Percentiles rank a stretch among this genome's conserved stretches.
phyloP scores from a whole-genome alignment of 352 stramenopile species.

The Elongisporangium anandrum region DNA sequence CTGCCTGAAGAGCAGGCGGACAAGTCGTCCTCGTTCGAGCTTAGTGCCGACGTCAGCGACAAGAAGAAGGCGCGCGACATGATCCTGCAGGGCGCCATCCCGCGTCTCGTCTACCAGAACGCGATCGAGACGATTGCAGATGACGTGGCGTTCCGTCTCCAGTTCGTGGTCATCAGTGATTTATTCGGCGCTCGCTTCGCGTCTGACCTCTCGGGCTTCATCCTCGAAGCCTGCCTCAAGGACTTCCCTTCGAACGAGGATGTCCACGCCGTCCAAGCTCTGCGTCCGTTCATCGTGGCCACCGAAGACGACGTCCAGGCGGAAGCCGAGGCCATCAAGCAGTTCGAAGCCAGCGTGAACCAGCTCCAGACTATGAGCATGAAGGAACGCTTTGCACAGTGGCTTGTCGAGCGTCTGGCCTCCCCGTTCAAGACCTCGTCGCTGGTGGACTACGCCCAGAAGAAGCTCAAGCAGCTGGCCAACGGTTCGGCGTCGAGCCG shows the following conservation, averaged over 20 bases:
- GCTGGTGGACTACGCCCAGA: conserved; percentile 48
- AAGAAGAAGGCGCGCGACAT: conserved; percentile 61
- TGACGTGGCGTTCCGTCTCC: conserved; percentile 65
- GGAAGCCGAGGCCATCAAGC: conserved; percentile 40
- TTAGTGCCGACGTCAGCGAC: conserved; percentile 22
- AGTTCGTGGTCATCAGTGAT: conserved; percentile 76
- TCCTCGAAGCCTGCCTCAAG: conserved; percentile 53
- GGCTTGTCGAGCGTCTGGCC: conserved; percentile 51
- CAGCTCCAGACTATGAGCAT: conserved; percentile 41
- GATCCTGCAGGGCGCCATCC: conserved; percentile 79
- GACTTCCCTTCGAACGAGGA: conserved; percentile 55
- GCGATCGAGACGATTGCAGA: conserved; percentile 53
- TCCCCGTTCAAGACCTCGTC: conserved; percentile 32
- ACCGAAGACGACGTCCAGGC: conserved; percentile 31
- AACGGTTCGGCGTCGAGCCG: conserved; percentile 13
- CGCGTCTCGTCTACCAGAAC: conserved; percentile 79
- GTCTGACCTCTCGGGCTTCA: conserved; percentile 60
- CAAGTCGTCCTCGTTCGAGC: conserved; percentile 4
- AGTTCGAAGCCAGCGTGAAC: conserved; percentile 56
- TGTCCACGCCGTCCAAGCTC: conserved; percentile 45
- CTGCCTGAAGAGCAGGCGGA: conserved; percentile 48
- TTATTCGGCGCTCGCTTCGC: conserved; percentile 61
- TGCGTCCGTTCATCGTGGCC: conserved; percentile 42
- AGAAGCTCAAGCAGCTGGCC: conserved; percentile 51
- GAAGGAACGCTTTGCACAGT: conserved; percentile 61